Evolutionary conservation across 495 filamentous ascomycete species (phyloP).

Genomic region (Talaromyces liani): DNA sequence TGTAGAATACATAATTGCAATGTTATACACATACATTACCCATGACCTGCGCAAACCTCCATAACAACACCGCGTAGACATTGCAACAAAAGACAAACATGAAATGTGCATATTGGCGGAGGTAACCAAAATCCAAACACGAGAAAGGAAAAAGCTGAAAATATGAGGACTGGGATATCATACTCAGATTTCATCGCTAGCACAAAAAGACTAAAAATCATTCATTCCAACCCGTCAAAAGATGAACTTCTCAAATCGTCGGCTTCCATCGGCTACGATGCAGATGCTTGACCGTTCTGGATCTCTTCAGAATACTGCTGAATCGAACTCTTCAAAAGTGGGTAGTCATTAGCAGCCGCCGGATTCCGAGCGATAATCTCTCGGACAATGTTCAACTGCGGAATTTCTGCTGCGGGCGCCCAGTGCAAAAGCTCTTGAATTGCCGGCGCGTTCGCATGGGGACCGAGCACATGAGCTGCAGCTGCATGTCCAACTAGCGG

Average conservation of each 20-base stretch:
- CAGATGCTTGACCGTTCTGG: not conserved
- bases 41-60: not conserved
- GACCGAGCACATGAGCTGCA: slow-evolving; percentile 52
- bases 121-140: slow-evolving; percentile 9
- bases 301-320: slow-evolving; percentile 15
- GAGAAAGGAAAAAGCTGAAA: not conserved
- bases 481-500: slow-evolving; percentile 37
- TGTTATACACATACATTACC: slow-evolving; percentile 3
- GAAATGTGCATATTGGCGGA: slow-evolving; percentile 7
- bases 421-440: slow-evolving; percentile 61
- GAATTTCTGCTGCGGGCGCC: slow-evolving; percentile 50
- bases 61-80: slow-evolving; percentile 6
- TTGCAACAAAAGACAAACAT: slow-evolving; percentile 6
- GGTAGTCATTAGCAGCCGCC: slow-evolving; percentile 29
- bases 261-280: not conserved
- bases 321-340: slow-evolving; percentile 29
- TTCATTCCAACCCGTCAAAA: not conserved
- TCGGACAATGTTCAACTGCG: slow-evolving; percentile 58
- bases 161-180: slow-evolving; percentile 8
- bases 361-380: slow-evolving; percentile 50
- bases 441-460: slow-evolving; percentile 51
- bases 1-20: slow-evolving; percentile 8
- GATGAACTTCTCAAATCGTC: not conserved
- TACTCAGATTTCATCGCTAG: slow-evolving; percentile 8
- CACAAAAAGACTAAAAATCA: slow-evolving; percentile 4